Conservation (phyloP, 371 early-diverging fungal species). For the Apophysomyces ossiformis region DNA sequence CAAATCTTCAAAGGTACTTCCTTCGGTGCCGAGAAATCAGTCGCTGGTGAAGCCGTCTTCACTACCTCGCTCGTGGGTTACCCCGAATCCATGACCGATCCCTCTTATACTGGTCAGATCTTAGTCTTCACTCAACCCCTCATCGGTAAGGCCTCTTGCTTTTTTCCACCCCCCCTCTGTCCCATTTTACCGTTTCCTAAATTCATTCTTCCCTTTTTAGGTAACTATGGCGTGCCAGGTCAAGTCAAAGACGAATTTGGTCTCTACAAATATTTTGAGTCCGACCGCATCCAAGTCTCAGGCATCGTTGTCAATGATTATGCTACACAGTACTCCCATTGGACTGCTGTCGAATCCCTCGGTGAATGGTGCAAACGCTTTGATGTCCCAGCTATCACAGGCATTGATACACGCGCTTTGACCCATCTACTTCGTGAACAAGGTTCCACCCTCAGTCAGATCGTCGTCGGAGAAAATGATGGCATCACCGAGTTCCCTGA, state of each 20-base stretch:
- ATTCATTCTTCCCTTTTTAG: slow-evolving; percentile 6
- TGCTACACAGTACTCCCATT: slow-evolving; percentile 89
- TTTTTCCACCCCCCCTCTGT: neutral
- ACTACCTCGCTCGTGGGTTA: slow-evolving; percentile 95
- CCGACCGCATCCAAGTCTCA: slow-evolving; percentile 88
- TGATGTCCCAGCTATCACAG: slow-evolving; percentile 89
- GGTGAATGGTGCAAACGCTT: slow-evolving; percentile 87
- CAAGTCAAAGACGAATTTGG: slow-evolving; percentile 76
- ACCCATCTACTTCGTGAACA: slow-evolving; percentile 92
- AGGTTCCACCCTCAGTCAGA: slow-evolving; percentile 88
- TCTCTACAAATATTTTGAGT: slow-evolving; percentile 91
- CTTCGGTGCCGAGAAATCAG: slow-evolving; percentile 68
- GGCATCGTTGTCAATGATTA: slow-evolving; percentile 91
- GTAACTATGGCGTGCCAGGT: slow-evolving; percentile 95
- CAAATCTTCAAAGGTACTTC: slow-evolving; percentile 77
- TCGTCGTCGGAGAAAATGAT: slow-evolving; percentile 62
- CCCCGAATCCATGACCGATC: slow-evolving; percentile 96
- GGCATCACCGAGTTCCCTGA: slow-evolving; percentile 56
- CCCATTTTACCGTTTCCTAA: neutral
- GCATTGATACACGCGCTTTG: slow-evolving; percentile 93
- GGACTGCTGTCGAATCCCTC: slow-evolving; percentile 86
- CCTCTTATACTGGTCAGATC: slow-evolving; percentile 95
- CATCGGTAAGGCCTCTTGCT: slow-evolving; percentile 61
- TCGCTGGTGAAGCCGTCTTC: slow-evolving; percentile 84
- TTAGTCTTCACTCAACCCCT: slow-evolving; percentile 94